Evolutionary conservation across 192 early-diverging fungal species (phyloP).

Genomic region (Endogone sp.): DNA sequence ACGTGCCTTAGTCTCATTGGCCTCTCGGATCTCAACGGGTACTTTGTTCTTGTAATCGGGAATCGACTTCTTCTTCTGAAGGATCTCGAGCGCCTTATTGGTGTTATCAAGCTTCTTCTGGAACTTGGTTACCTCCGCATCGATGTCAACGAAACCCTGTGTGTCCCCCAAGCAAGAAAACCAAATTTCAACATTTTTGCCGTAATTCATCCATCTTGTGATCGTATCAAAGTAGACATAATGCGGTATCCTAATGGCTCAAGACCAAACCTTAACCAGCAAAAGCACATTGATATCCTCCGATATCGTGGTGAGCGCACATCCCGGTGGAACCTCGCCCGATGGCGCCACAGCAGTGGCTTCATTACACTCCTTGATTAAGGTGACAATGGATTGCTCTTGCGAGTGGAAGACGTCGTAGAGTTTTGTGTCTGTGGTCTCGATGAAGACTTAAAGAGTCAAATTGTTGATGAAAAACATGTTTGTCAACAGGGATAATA

Average conservation of each 20-base stretch:
- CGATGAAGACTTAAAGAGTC: conserved; percentile 53
- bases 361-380: conserved; percentile 33
- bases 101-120: conserved; percentile 71
- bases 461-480: no score
- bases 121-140: conserved; percentile 78
- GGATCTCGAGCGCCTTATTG: conserved; percentile 49
- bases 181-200: no score
- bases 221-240: no score
- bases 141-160: conserved; percentile 60
- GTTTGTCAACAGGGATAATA: no score
- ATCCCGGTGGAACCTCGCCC: conserved; percentile 69
- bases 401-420: conserved; percentile 52
- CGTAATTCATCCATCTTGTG: no score
- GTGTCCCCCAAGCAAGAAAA: no score
- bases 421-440: conserved; percentile 38
- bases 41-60: conserved; percentile 72
- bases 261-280: conserved; percentile 59
- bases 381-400: conserved; percentile 60
- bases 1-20: conserved; percentile 57
- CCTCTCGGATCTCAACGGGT: conserved; percentile 65
- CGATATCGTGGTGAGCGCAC: conserved; percentile 63
- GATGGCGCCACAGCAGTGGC: conserved; percentile 54
- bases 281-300: conserved; percentile 70
- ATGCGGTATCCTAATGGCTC: not conserved
- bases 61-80: conserved; percentile 58